A percentile compares a stretch with the other conserved stretches of the same genome.
phyloP scores from a whole-genome alignment of 2,329 filamentous ascomycete genomes.

The Aspergillus viridinutans region DNA sequence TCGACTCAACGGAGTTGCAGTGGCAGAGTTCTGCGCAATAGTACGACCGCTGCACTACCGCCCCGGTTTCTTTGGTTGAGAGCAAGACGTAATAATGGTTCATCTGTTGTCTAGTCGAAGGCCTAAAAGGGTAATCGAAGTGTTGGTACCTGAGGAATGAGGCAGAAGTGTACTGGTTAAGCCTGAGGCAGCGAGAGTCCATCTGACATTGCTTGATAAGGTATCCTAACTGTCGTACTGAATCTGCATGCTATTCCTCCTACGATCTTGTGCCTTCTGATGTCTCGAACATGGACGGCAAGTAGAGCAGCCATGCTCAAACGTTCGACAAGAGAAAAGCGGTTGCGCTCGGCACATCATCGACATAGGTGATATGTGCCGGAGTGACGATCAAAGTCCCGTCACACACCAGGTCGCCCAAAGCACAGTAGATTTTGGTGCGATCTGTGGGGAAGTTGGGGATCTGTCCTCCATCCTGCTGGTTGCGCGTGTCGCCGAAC shows the following conservation, averaged over 20 bases:
- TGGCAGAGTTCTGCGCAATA: neutral
- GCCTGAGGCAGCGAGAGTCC: neutral
- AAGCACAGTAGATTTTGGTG: conserved; percentile 15
- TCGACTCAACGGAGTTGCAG: neutral
- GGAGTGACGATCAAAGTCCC: conserved; percentile 14
- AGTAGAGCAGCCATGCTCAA: neutral
- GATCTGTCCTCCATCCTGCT: conserved; percentile 14
- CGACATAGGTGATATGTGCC: conserved; percentile 12
- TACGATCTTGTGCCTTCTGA: neutral
- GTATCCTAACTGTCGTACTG: neutral
- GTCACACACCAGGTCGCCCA: conserved; percentile 15
- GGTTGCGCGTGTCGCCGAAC: conserved; percentile 33
- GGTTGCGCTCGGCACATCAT: conserved; percentile 11
- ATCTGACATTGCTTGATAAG: neutral
- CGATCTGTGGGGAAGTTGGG: conserved; percentile 16
- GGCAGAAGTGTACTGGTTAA: neutral
- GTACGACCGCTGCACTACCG: neutral
- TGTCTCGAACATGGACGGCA: neutral
- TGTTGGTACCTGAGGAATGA: neutral
- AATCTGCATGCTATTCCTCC: neutral
- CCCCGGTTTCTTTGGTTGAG: neutral
- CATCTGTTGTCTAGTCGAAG: neutral
- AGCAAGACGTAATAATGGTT: neutral
- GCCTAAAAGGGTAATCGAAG: neutral
- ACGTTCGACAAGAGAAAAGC: conserved; percentile 6